These are phyloP conservation scores for Scheffersomyces quercinus DNA, from an alignment of 1,139 yeast genomes.

Conservation along the genomic window DNA sequence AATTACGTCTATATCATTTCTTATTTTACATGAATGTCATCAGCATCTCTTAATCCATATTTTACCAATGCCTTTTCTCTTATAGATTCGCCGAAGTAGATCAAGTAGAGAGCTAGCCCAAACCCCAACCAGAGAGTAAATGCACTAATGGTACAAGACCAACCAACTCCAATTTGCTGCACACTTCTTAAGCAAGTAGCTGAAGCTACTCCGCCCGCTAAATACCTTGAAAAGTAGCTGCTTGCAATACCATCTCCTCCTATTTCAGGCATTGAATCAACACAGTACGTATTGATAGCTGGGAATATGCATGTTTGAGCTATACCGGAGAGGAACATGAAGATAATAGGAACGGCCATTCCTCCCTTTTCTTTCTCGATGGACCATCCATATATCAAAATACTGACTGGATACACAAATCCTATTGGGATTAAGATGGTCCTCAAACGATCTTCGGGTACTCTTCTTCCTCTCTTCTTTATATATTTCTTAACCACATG, in stretches of 20 bases:
- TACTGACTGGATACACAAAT: conserved; percentile 38
- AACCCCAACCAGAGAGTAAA: conserved; percentile 28
- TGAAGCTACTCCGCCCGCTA: conserved; percentile 51
- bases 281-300: conserved; percentile 53
- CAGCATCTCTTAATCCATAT: not conserved
- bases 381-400: conserved; percentile 55
- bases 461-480: conserved; percentile 41
- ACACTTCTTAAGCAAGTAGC: conserved; percentile 48
- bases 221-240: conserved; percentile 49
- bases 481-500: conserved; percentile 42
- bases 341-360: conserved; percentile 51
- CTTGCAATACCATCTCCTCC: conserved; percentile 56
- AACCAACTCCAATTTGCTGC: conserved; percentile 48
- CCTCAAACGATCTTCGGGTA: conserved; percentile 53
- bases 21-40: not conserved
- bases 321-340: conserved; percentile 47
- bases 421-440: conserved; percentile 40
- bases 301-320: conserved; percentile 54
- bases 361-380: conserved; percentile 51
- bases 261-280: conserved; percentile 54
- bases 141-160: conserved; percentile 49
- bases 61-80: conserved; percentile 7
- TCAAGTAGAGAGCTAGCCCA: conserved; percentile 19
- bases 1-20: not conserved
- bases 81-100: conserved; percentile 24